Conservation (phyloP, 495 filamentous ascomycete genomes). For the Lophiotrema nucula region DNA sequence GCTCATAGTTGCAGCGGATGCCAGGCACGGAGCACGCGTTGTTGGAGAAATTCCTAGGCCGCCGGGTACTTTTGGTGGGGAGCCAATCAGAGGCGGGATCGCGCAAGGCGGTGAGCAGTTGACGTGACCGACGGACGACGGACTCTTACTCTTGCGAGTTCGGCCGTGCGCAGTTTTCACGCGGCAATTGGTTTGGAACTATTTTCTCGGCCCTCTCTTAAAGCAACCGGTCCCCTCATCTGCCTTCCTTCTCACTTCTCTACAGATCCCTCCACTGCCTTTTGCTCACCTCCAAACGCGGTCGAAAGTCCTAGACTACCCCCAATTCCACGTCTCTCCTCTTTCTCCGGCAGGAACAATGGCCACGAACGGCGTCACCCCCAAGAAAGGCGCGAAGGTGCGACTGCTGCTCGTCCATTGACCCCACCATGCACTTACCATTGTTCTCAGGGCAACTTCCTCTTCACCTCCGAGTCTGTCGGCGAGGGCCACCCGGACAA, state of each 20-base stretch:
- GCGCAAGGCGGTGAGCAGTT: background rate
- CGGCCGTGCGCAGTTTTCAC: too few relatives aligned
- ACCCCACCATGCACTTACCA: slow-evolving; percentile 1
- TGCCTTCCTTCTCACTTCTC: slow-evolving; percentile 25
- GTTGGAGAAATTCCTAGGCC: background rate
- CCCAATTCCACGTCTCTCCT: background rate
- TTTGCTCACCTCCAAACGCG: slow-evolving; percentile 20
- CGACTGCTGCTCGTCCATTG: background rate
- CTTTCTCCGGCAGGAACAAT: slow-evolving; percentile 40
- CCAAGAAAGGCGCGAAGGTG: slow-evolving; percentile 43
- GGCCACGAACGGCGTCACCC: slow-evolving; percentile 48
- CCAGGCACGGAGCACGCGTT: background rate
- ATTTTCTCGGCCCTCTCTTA: background rate
- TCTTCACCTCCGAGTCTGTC: slow-evolving; percentile 99
- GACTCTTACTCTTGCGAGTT: too few relatives aligned
- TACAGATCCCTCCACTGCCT: slow-evolving; percentile 27
- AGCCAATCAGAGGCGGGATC: background rate
- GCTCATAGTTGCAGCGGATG: slow-evolving; percentile 61
- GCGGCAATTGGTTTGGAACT: slow-evolving; percentile 29
- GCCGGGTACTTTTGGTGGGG: background rate
- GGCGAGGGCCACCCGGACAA: slow-evolving; percentile 98
- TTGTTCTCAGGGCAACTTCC: slow-evolving; percentile 77
- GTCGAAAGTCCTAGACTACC: slow-evolving; percentile 31
- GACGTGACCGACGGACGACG: too few relatives aligned
- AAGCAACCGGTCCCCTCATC: background rate